Evolutionary conservation across 176 grass and related monocot genomes (phyloP), one percentile per base, ranked within the genome.

Genomic region (Raddia guianensis): DNA sequence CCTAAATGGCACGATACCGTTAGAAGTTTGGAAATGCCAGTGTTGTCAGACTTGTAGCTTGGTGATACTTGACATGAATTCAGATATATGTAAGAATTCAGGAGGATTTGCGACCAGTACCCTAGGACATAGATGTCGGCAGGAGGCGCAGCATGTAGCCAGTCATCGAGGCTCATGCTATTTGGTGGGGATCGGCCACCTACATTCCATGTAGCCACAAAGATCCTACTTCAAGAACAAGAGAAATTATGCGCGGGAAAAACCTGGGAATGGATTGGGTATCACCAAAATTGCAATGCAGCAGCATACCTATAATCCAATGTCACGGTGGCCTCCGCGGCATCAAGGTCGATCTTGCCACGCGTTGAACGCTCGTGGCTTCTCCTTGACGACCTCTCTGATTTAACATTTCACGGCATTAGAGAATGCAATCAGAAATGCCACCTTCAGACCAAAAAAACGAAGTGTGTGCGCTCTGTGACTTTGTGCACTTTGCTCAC

Each of bases 191-290:
- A 90, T 79, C 90, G 89, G 9, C 97, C 97, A 59, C 93, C 97
- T 54, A 96, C 97, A 85, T 99, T 99, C 97, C 97, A 99, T 73
- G 97, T 99, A 8, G 97, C 86, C 74, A 90, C 97, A 75, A 96
- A 99, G 86, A 99, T 91, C 81, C 97, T 99, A 85, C 63, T 79
- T 76, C 88, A 84, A 85, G 66, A 84, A 85, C 73, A 34, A 42
- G 15, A 72, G 10, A 7, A 62, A 42, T 83, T 59, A 78, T 67
- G 18, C 51, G 18, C 45, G 2, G 9, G 19, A 10, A 21, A 35
- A 69, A 37, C 61, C 18, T 68, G 60, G 33, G 60, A 78, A 40
- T 47, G 43, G 60, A 78, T 47, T 47, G 43, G 15, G 37, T 14
- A n/a, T 70, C 19, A 56, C 16, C n/a, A 63, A 14, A 16, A 66